Evolutionary conservation across 768 basidiomycete species (phyloP).

Genomic region (Daedaleopsis nitida): DNA sequence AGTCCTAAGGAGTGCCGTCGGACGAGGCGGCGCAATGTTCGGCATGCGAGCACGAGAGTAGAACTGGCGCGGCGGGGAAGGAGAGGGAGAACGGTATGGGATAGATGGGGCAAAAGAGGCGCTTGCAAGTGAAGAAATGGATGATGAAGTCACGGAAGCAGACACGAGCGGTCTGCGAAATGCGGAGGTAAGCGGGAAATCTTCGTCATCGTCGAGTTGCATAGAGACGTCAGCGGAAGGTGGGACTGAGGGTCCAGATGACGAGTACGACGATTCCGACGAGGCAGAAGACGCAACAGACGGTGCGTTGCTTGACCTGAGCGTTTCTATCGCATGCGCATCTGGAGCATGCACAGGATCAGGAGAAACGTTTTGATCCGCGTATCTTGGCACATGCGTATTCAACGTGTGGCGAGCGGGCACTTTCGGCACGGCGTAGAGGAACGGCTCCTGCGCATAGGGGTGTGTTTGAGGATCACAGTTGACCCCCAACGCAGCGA

Average conservation of each 20-base stretch:
- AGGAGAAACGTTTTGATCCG: neutral
- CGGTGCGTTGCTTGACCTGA: neutral
- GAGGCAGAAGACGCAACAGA: neutral
- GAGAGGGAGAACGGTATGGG: constrained; percentile 1
- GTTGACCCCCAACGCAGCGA: neutral
- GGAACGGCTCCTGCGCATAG: constrained; percentile 12
- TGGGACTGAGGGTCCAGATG: neutral
- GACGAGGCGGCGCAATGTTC: neutral
- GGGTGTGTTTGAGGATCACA: neutral
- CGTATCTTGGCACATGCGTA: neutral
- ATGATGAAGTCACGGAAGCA: constrained; percentile 1
- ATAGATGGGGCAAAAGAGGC: neutral
- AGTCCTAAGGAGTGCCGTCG: constrained; percentile 7
- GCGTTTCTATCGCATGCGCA: neutral
- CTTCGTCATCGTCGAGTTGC: neutral
- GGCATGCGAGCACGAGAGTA: neutral
- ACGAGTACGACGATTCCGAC: neutral
- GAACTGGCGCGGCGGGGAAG: constrained; percentile 3
- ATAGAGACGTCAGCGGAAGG: neutral
- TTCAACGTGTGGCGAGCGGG: neutral
- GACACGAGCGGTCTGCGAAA: constrained; percentile 13
- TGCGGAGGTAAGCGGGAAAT: constrained; percentile 9
- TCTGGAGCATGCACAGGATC: neutral
- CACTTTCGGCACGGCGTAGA: constrained; percentile 10
- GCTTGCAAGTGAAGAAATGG: neutral